Evolutionary conservation across 306 rosid genomes (phyloP).

Genomic region (Glycine tomentella): DNA sequence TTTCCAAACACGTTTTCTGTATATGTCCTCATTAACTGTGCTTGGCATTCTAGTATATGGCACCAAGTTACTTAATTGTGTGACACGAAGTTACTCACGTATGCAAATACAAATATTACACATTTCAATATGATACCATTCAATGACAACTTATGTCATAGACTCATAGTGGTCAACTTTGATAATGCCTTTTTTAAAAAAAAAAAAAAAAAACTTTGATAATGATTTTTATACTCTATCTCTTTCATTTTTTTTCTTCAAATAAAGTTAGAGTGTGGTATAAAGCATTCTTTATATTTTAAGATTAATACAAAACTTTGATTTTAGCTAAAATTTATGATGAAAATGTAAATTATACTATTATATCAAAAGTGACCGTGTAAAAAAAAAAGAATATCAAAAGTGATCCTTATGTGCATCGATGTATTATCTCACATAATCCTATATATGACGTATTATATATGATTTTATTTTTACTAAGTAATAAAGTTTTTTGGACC

Average conservation of each 20-base stretch:
- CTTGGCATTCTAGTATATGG: background rate
- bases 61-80: slow-evolving; percentile 2
- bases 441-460: background rate
- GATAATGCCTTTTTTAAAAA: background rate
- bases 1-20: background rate
- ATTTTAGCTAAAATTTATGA: background rate
- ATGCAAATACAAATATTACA: too few species aligned
- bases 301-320: background rate
- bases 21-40: background rate
- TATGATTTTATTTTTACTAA: too few species aligned
- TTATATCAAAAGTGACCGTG: too few species aligned
- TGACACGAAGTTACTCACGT: background rate
- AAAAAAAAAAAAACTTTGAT: slow-evolving; percentile 10
- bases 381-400: background rate
- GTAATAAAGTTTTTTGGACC: too few species aligned
- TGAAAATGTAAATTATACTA: background rate
- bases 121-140: background rate
- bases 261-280: background rate
- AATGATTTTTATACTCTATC: background rate
- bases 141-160: background rate
- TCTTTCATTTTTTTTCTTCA: background rate
- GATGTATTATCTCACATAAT: background rate
- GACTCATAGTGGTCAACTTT: background rate
- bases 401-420: background rate
- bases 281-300: background rate